Percentiles rank a stretch among this genome's conserved stretches.
Evolutionary conservation across 1,284 basidiomycete species (phyloP).

Genomic region (Cutaneotrichosporon curvatum): DNA sequence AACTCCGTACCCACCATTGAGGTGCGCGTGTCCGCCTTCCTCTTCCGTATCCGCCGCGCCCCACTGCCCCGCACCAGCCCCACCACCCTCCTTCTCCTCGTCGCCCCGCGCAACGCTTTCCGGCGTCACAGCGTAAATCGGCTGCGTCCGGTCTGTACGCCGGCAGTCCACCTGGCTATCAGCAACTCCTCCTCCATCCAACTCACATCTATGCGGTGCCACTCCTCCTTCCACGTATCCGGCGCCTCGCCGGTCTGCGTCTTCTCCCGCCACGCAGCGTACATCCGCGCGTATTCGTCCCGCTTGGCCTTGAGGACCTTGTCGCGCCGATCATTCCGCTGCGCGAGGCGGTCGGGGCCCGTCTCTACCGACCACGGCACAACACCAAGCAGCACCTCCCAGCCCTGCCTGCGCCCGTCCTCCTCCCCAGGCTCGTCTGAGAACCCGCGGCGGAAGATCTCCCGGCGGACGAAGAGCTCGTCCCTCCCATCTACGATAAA

Average conservation of each 20-base stretch:
- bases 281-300: constrained; percentile 60
- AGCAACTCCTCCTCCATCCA: neutral
- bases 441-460: constrained; percentile 53
- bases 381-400: constrained; percentile 86
- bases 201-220: constrained; percentile 48
- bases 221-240: constrained; percentile 45
- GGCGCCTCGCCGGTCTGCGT: constrained; percentile 26
- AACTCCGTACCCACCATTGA: constrained; percentile 51
- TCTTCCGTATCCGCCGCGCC: constrained; percentile 52
- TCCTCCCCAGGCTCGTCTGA: constrained; percentile 60
- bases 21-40: constrained; percentile 69
- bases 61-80: constrained; percentile 26
- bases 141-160: constrained; percentile 87
- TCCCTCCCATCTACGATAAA: constrained; percentile 37
- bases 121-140: constrained; percentile 62
- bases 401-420: constrained; percentile 61
- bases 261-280: constrained; percentile 62
- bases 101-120: constrained; percentile 25
- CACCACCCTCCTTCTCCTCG: constrained; percentile 37
- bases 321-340: constrained; percentile 43
- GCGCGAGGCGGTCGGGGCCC: constrained; percentile 11
- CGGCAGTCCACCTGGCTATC: constrained; percentile 80
- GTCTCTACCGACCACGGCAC: constrained; percentile 56
- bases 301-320: constrained; percentile 60
- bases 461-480: constrained; percentile 36